Base-by-base conservation (phyloP, 768 basidiomycete genomes). In the Astraeus odoratus region DNA sequence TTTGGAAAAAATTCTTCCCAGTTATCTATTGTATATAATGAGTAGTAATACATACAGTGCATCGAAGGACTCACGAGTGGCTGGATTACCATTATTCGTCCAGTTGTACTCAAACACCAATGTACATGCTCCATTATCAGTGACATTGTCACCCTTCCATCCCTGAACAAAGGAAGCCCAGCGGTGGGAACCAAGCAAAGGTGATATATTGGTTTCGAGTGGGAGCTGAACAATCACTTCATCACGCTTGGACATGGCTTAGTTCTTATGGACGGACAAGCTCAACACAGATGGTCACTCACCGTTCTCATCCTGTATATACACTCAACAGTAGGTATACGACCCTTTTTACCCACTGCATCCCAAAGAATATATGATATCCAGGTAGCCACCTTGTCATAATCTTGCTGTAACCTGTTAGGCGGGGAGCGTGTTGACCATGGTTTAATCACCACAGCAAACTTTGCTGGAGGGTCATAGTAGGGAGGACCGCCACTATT, bases 221-320 rank as follows among this genome's bases (percentile, higher is more conserved):
- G 39, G 44, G 10, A 64, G 55, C 18, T 65, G 63, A 12, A 63
- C 41, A 30, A 64, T 63, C 3, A 63, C 39, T 24, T 63, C 62
- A 18, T 55, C 48, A 5, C 57, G 64, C 62, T 65, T 10, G 16
- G n/a, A 2, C 12, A 25, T 31, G 27, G 30, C n/a, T 25, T 18
- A 16, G 24, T 38, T 16, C 4, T 38, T 9, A 8, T 39, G 15
- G 18, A 39, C 12, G 29, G 9, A 40, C 7, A 20, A n/a, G n/a
- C n/a, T n/a, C n/a, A n/a, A 18, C 8, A 37, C 51, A n/a, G 22
- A 25, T 22, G 4, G n/a, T 29, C n/a, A 63, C 63, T 61, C 20
- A 63, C 63, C 0, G 60, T 65, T n/a, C 57, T 55, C 56, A 63
- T 58, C 2, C 42, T 24, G 37, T 58, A 63, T 5, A 63, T 45